Conservation (phyloP, 2,329 filamentous ascomycete genomes). For the Sarocladium brachiariae region DNA sequence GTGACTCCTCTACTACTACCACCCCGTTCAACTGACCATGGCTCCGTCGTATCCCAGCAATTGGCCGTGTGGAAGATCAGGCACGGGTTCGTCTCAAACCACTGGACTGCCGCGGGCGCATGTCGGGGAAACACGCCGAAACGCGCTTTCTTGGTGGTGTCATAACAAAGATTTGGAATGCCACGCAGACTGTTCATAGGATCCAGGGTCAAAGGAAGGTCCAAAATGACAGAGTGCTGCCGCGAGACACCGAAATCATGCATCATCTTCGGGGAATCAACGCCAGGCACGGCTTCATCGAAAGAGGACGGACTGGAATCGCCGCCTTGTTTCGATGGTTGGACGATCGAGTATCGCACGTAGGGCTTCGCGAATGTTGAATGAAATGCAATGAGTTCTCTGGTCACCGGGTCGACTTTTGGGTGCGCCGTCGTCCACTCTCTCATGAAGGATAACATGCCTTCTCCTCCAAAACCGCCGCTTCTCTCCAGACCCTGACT, state of each 20-base stretch:
- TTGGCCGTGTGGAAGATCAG: slow-evolving; percentile 69
- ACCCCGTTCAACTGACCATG: slow-evolving; percentile 13
- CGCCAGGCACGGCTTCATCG: slow-evolving; percentile 51
- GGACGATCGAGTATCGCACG: slow-evolving; percentile 53
- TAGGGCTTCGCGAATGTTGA: slow-evolving; percentile 59
- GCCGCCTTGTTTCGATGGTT: slow-evolving; percentile 18
- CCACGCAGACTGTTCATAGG: slow-evolving; percentile 53
- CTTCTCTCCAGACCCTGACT: slow-evolving; percentile 17
- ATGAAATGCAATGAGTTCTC: slow-evolving; percentile 62
- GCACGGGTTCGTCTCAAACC: slow-evolving; percentile 62
- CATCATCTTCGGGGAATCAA: slow-evolving; percentile 64
- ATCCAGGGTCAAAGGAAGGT: slow-evolving; percentile 60
- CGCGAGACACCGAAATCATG: slow-evolving; percentile 66
- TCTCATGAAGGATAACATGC: slow-evolving; percentile 53
- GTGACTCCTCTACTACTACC: background rate
- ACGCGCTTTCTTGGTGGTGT: slow-evolving; percentile 48
- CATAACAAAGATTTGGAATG: slow-evolving; percentile 51
- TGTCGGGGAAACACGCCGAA: slow-evolving; percentile 63
- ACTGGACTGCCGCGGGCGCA: slow-evolving; percentile 48
- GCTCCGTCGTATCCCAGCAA: slow-evolving; percentile 51
- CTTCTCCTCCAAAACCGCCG: slow-evolving; percentile 48
- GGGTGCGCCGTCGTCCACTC: slow-evolving; percentile 68
- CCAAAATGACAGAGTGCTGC: slow-evolving; percentile 58
- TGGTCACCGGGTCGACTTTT: slow-evolving; percentile 56
- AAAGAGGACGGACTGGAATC: slow-evolving; percentile 28